These are phyloP conservation scores for Arthromyces matolae DNA, from an alignment of 768 basidiomycete genomes.

Conservation along the genomic window DNA sequence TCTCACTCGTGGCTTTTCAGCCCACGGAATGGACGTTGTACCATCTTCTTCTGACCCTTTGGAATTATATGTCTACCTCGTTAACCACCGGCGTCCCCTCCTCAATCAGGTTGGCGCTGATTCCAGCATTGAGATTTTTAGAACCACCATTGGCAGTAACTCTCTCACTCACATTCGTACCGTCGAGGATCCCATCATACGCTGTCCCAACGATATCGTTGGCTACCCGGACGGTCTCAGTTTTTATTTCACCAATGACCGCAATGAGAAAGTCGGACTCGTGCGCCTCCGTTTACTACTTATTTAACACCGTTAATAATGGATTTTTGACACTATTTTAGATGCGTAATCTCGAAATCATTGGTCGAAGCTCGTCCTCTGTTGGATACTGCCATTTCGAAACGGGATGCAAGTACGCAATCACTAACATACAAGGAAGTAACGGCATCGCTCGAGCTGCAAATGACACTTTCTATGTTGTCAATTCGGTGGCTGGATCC, in stretches of 20 bases:
- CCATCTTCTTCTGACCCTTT: constrained; percentile 43
- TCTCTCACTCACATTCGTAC: constrained; percentile 54
- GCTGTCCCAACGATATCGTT: constrained; percentile 71
- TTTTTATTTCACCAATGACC: constrained; percentile 71
- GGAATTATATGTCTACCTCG: constrained; percentile 59
- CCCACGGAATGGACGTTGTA: constrained; percentile 71
- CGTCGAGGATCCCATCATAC: constrained; percentile 48
- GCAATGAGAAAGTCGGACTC: constrained; percentile 47
- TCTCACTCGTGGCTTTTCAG: constrained; percentile 41
- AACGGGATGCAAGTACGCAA: constrained; percentile 58
- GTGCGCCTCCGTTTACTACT: constrained; percentile 42
- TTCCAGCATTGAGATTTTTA: constrained; percentile 69
- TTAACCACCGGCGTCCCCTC: constrained; percentile 64
- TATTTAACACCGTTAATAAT: background rate
- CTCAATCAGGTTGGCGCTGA: constrained; percentile 56
- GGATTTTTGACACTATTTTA: constrained; percentile 10
- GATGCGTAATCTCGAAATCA: constrained; percentile 25
- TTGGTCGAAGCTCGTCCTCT: constrained; percentile 32
- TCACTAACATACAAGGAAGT: constrained; percentile 42
- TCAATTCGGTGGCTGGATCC: constrained; percentile 38
- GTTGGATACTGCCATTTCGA: constrained; percentile 64
- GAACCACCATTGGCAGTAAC: constrained; percentile 41
- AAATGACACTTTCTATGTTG: constrained; percentile 67
- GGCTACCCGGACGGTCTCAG: constrained; percentile 60
- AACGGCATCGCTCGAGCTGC: constrained; percentile 61